Base-by-base conservation (phyloP, 306 rosid species). In the Hippophae rhamnoides region DNA sequence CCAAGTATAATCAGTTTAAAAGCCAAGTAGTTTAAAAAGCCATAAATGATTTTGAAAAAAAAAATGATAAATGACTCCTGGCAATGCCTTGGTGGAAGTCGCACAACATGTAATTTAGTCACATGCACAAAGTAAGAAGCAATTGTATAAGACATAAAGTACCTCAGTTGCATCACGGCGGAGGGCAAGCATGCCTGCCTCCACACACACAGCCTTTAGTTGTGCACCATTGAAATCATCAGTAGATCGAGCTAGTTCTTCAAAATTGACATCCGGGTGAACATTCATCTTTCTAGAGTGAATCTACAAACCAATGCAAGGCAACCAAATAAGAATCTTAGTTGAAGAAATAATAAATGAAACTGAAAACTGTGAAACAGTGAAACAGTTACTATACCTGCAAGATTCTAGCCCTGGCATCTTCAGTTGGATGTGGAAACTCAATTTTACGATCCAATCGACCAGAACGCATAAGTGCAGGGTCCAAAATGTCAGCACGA, bases 91-190 rank as follows among this genome's bases (percentile, higher is more conserved):
- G 2, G 38, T 31, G 5, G 38, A 31, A 31, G 38, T 31, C 38
- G 5, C 38, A 2, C 4, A 31, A 31, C 38, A 4, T 2, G 38
- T 31, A 31, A 31, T 4, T 2, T 4, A 31, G 38, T 31, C 38
- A 31, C 38, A 31, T 31, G 38, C 38, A 31, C 38, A 31, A 31
- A 31, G 5, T 4, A 31, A 31, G 43, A 13, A 5, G 38, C 9
- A 41, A 27, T 2, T 38, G 41, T 42, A 4, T 57, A 26, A 45
- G 49, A 72, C 38, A 66, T 48, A 2, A 60, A 69, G 50, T 60
- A 90, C 98, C 96, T 92, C 98, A 23, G 93, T 87, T 44, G 98
- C 98, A 73, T 92, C 98, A 8, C 98, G 96, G 31, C 98, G 96
- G 6, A 92, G 88, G 64, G 98, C 95, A 12, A 87, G 80, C 89